Evolutionary conservation across 2,329 filamentous ascomycete species (phyloP).

Genomic region (Fusarium sp.): DNA sequence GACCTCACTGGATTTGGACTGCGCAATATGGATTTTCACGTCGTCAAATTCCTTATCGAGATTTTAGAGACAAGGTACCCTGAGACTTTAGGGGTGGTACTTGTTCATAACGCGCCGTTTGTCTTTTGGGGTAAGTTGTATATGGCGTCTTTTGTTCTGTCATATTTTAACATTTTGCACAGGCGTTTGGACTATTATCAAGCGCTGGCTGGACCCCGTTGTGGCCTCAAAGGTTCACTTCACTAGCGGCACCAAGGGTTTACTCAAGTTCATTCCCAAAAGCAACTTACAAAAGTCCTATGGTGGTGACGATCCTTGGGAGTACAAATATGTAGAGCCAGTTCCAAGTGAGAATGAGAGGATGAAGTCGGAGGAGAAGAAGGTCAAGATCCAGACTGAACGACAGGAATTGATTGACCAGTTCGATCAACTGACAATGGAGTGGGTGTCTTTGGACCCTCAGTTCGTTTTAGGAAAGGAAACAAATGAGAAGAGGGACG

Average conservation of each 20-base stretch:
- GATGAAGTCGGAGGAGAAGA: constrained; percentile 54
- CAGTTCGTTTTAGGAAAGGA: constrained; percentile 5
- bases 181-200: constrained; percentile 74
- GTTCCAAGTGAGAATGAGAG: constrained; percentile 70
- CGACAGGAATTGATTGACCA: constrained; percentile 67
- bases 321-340: constrained; percentile 77
- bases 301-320: constrained; percentile 76
- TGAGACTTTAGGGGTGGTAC: constrained; percentile 78
- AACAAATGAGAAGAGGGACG: constrained; percentile 57
- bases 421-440: constrained; percentile 62
- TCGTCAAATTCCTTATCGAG: constrained; percentile 85
- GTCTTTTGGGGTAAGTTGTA: constrained; percentile 67
- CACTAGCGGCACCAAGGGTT: constrained; percentile 73
- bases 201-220: constrained; percentile 82
- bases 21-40: constrained; percentile 83
- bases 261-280: constrained; percentile 73
- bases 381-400: constrained; percentile 65
- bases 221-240: constrained; percentile 82
- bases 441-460: constrained; percentile 25
- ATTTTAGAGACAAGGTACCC: constrained; percentile 86
- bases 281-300: constrained; percentile 71
- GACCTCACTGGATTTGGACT: constrained; percentile 81
- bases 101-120: constrained; percentile 84
- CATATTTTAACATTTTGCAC: neutral
- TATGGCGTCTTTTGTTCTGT: neutral